Conservation (phyloP, 495 filamentous ascomycete genomes). For the Neurospora discreta region DNA sequence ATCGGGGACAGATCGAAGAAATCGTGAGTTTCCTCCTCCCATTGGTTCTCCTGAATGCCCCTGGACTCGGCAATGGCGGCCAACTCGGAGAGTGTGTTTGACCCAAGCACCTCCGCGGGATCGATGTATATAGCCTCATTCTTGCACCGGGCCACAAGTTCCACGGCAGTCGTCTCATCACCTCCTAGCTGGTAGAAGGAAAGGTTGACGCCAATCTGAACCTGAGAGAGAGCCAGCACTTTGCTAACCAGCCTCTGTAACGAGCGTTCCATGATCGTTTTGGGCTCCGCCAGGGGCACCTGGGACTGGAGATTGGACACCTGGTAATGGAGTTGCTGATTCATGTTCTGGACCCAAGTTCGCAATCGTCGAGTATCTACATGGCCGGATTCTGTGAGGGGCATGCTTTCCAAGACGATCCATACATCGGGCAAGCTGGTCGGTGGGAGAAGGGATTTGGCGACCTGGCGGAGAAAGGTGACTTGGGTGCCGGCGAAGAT, state of each 20-base stretch:
- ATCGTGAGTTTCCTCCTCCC: constrained; percentile 29
- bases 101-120: constrained; percentile 16
- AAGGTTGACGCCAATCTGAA: constrained; percentile 31
- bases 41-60: constrained; percentile 20
- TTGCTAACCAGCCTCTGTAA: constrained; percentile 29
- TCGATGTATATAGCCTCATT: constrained; percentile 29
- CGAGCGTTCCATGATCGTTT: constrained; percentile 25
- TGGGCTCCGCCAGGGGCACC: constrained; percentile 21
- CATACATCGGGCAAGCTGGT: constrained; percentile 28
- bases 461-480: constrained; percentile 19
- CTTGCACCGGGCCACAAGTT: constrained; percentile 27
- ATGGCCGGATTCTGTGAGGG: constrained; percentile 26
- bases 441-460: constrained; percentile 16
- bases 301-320: constrained; percentile 30
- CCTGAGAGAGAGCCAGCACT: constrained; percentile 23
- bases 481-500: constrained; percentile 27
- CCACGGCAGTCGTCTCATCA: constrained; percentile 29
- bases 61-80: constrained; percentile 24
- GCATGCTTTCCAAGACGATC: constrained; percentile 35
- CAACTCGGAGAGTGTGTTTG: constrained; percentile 22
- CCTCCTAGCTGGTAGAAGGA: constrained; percentile 35
- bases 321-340: constrained; percentile 31
- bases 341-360: constrained; percentile 39
- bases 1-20: constrained; percentile 59
- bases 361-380: constrained; percentile 32